Conservation (phyloP, 192 early-diverging fungal genomes). For the Radiomyces spectabilis region DNA sequence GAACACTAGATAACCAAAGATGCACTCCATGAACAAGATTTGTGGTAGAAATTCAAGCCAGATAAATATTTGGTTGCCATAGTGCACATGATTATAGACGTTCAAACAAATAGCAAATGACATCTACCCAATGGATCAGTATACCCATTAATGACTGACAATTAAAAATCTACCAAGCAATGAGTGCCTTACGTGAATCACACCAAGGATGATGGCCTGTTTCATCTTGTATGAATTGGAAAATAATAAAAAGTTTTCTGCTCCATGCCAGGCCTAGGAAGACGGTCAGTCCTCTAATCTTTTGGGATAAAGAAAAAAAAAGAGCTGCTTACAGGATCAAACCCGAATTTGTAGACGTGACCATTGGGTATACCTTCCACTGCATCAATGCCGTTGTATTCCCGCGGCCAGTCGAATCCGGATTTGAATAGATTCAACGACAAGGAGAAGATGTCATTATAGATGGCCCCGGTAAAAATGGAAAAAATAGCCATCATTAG, state of each 20-base stretch:
- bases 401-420: slow-evolving; percentile 71
- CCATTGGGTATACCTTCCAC: slow-evolving; percentile 56
- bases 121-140: slow-evolving; percentile 51
- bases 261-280: slow-evolving; percentile 75
- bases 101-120: slow-evolving; percentile 86
- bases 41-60: slow-evolving; percentile 89
- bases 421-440: slow-evolving; percentile 64
- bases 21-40: slow-evolving; percentile 83
- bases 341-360: slow-evolving; percentile 70
- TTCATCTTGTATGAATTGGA: slow-evolving; percentile 99
- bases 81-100: slow-evolving; percentile 87
- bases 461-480: slow-evolving; percentile 93
- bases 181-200: slow-evolving; percentile 67
- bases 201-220: slow-evolving; percentile 92
- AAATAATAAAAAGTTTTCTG: slow-evolving; percentile 92
- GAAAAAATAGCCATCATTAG: slow-evolving; percentile 97
- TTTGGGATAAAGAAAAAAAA: background rate
- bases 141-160: background rate
- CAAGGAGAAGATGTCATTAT: slow-evolving; percentile 97
- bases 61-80: slow-evolving; percentile 74
- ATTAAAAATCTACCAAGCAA: too few species aligned
- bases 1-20: slow-evolving; percentile 94
- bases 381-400: slow-evolving; percentile 45
- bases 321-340: slow-evolving; percentile 69
- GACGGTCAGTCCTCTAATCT: background rate